Percentiles rank a stretch among this genome's conserved stretches.
These are phyloP conservation scores for Alternaria triticimaculans DNA, from an alignment of 2,329 filamentous ascomycete species.

Conservation along the genomic window DNA sequence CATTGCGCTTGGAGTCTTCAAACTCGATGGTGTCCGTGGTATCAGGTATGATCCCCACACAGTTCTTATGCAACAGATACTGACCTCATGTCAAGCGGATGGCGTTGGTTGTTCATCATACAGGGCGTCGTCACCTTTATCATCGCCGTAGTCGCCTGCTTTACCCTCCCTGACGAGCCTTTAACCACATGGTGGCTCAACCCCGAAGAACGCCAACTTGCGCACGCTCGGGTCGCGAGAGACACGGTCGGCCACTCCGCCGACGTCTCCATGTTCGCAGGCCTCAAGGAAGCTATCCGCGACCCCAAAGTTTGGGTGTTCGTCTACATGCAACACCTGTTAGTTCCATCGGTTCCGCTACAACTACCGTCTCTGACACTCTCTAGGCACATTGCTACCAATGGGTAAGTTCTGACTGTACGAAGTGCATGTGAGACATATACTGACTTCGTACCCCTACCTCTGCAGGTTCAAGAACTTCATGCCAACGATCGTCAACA, in stretches of 20 bases:
- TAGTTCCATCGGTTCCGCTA: constrained; percentile 62
- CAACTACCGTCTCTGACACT: constrained; percentile 53
- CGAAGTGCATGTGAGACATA: constrained; percentile 12
- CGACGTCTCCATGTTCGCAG: constrained; percentile 40
- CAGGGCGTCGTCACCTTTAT: constrained; percentile 35
- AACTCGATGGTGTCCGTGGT: constrained; percentile 23
- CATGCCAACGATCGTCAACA: constrained; percentile 57
- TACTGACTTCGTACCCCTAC: not conserved
- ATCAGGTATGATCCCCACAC: constrained; percentile 6
- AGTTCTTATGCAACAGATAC: constrained; percentile 1
- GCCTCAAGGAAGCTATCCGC: constrained; percentile 55
- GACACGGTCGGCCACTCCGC: constrained; percentile 57
- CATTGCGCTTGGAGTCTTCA: constrained; percentile 25
- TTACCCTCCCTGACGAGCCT: constrained; percentile 47
- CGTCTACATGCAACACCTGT: constrained; percentile 41
- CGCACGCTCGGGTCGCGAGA: constrained; percentile 43
- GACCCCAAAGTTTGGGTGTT: constrained; percentile 63
- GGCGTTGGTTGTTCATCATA: constrained; percentile 33
- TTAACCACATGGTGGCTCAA: constrained; percentile 54
- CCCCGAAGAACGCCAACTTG: constrained; percentile 51
- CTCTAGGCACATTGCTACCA: not conserved
- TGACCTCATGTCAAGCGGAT: not conserved
- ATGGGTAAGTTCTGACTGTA: constrained; percentile 18
- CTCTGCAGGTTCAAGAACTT: constrained; percentile 44
- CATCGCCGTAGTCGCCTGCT: constrained; percentile 28